phyloP scores from a whole-genome alignment of 2,329 filamentous ascomycete species.

The Whalleya microplaca region DNA sequence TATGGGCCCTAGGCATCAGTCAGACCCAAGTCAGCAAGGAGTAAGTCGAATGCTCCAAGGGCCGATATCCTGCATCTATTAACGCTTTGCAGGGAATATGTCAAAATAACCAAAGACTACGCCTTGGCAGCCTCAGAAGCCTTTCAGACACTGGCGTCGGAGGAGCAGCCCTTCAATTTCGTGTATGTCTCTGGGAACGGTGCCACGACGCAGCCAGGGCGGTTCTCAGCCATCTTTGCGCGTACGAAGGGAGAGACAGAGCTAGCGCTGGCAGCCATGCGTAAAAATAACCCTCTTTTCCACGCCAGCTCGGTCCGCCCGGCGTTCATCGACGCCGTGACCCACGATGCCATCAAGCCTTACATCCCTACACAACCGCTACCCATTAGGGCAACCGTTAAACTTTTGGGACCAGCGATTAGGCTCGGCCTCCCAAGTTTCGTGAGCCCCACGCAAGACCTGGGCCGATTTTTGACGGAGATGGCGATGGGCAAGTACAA shows the following conservation, averaged over 20 bases:
- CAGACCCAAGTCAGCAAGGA: slow-evolving; percentile 62
- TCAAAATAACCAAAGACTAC: slow-evolving; percentile 70
- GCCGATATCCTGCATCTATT: not conserved
- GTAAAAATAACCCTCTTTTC: slow-evolving; percentile 49
- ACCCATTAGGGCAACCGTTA: slow-evolving; percentile 8
- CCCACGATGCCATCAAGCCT: slow-evolving; percentile 46
- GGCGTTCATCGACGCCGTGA: slow-evolving; percentile 56
- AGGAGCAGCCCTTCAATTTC: slow-evolving; percentile 64
- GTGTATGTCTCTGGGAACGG: slow-evolving; percentile 71
- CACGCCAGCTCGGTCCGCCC: slow-evolving; percentile 62
- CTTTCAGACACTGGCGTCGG: slow-evolving; percentile 42
- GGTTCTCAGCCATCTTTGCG: slow-evolving; percentile 61
- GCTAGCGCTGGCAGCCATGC: slow-evolving; percentile 57
- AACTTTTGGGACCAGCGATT: slow-evolving; percentile 34
- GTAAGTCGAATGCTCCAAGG: slow-evolving; percentile 40
- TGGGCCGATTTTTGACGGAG: slow-evolving; percentile 49
- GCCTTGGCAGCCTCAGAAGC: slow-evolving; percentile 55
- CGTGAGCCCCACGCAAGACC: slow-evolving; percentile 47
- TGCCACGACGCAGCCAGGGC: slow-evolving; percentile 59
- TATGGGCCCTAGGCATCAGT: slow-evolving; percentile 75
- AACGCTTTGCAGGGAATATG: slow-evolving; percentile 54
- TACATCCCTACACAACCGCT: slow-evolving; percentile 44
- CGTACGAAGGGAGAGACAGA: slow-evolving; percentile 72
- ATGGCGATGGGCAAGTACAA: slow-evolving; percentile 49
- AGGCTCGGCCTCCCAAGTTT: slow-evolving; percentile 17